phyloP scores from a whole-genome alignment of 2,329 filamentous ascomycete species.

The Diaporthe sp. region DNA sequence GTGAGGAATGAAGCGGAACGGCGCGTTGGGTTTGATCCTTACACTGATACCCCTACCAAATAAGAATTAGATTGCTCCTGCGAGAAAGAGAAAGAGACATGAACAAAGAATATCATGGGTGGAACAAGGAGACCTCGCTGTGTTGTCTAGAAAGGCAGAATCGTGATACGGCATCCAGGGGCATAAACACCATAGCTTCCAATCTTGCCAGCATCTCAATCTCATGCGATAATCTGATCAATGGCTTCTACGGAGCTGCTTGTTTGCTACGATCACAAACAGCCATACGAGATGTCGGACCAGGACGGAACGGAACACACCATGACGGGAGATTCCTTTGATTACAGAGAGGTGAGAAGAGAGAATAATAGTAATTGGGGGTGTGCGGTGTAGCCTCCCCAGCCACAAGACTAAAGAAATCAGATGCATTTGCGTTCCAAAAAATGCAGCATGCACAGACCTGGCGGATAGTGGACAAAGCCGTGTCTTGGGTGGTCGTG shows the following conservation, averaged over 20 bases:
- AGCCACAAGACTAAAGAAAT: background rate
- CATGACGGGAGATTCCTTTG: too few species aligned
- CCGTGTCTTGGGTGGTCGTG: background rate
- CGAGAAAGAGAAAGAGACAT: background rate
- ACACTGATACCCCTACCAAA: constrained; percentile 55
- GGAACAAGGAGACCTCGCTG: background rate
- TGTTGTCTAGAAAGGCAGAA: background rate
- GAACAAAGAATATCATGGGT: background rate
- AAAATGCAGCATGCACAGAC: background rate
- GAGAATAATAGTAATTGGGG: background rate
- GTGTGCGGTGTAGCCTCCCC: too few species aligned
- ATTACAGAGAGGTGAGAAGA: background rate
- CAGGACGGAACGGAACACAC: background rate
- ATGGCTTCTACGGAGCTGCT: background rate
- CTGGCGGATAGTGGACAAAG: background rate
- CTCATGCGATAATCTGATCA: background rate
- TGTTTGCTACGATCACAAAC: too few species aligned
- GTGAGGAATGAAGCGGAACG: constrained; percentile 58
- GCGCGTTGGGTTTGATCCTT: constrained; percentile 67
- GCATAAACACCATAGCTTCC: constrained; percentile 1
- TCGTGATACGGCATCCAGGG: background rate
- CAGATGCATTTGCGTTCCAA: background rate
- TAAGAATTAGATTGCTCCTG: constrained; percentile 33
- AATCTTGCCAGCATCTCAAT: background rate
- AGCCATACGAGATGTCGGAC: background rate